Base-by-base conservation (phyloP, 2,329 filamentous ascomycete species). In the Hymenoscyphus salicellus region DNA sequence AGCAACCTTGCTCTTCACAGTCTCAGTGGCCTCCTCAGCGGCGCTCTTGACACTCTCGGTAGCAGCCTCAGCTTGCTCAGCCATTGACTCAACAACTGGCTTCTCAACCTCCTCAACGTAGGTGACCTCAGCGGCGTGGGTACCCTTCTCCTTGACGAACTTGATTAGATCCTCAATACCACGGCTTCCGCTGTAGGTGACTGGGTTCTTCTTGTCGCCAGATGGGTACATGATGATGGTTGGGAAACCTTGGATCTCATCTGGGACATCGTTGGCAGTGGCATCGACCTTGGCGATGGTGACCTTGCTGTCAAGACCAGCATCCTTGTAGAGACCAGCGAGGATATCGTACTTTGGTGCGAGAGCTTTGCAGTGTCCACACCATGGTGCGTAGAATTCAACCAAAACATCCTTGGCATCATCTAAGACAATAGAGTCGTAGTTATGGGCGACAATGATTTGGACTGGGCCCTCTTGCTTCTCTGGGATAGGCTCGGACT, bases 311-410 rank as follows among this genome's bases (percentile, higher is more conserved):
- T 91, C 90, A 80, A 88, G 90, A 72, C 91, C 89, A 87, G 87
- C 73, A 81, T 85, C 79, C 86, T 87, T 83, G 82, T 92, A 97
- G 65, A 87, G 83, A 66, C 84, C 79, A 63, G 86, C 95, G 65
- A 99, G 90, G 79, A 97, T 92, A 69, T 99, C 95, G 80, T 97
- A 99, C 79, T 97, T 89, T 75, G 95, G 95, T 64, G 95, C 94
- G 68, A 99, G 89, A 79, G 88, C 93, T 87, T 98, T 98, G 92
- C 95, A 99, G 87, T 99, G 95, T 73, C 95, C 95, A 79, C 95
- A 99, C 95, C 95, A 99, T 70, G 95, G 95, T 66, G 95, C 95
- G 83, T 99, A 99, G 84, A 97, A 98, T 84, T 99, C 95, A 70
- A 99, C 81, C 71, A 99, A 86, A 65, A 99, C 95, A 79, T 99